A percentile compares a stretch with the other conserved stretches of the same genome.
Conservation (phyloP, 345 rosid genomes). For the Aegle marmelos region DNA sequence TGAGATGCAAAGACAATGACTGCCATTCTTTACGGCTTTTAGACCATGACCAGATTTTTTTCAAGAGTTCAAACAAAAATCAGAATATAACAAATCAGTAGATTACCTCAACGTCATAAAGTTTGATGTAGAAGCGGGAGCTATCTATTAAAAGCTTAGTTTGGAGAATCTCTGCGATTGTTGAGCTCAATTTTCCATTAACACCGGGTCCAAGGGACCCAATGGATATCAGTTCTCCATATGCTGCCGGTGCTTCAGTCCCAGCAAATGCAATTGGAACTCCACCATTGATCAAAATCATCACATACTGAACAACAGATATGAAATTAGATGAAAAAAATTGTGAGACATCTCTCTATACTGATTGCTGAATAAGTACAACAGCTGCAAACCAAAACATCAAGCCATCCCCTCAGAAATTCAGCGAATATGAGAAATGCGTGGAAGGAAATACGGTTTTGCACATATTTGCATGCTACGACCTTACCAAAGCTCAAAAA, state of each 20-base stretch:
- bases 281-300: constrained; percentile 79
- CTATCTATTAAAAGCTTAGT: constrained; percentile 74
- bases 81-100: not conserved
- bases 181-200: constrained; percentile 72
- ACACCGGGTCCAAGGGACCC: constrained; percentile 78
- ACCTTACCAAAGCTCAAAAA: not conserved
- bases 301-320: constrained; percentile 62
- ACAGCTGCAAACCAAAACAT: not conserved
- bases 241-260: constrained; percentile 85
- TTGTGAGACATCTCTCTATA: not conserved
- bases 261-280: constrained; percentile 90
- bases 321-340: not conserved
- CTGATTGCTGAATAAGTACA: not conserved
- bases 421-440: not conserved
- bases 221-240: constrained; percentile 80
- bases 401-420: not conserved
- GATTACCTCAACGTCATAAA: constrained; percentile 69
- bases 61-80: not conserved
- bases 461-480: not conserved
- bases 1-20: not conserved
- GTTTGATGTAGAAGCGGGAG: constrained; percentile 88
- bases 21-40: not conserved
- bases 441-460: not conserved
- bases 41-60: not conserved
- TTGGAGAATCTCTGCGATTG: constrained; percentile 77